Base-by-base conservation (phyloP, 345 rosid species). In the Lumnitzera littorea region DNA sequence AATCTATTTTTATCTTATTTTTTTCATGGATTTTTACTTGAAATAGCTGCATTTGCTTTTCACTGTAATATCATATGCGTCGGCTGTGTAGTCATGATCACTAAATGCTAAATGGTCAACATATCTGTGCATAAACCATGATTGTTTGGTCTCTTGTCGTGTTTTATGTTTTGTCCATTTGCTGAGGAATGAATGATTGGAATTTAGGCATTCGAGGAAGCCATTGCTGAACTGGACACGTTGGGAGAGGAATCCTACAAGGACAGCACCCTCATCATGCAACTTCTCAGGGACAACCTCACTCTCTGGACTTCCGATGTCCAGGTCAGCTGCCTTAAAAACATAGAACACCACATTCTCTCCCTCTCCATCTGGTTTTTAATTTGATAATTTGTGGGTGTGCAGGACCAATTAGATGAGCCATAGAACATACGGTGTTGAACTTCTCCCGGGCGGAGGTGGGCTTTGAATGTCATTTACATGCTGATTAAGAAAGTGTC, bases 211-310 rank as follows among this genome's bases (percentile, higher is more conserved):
- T 91, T 91, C 61, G 97, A 91, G 74, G 97, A 91, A 77, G 97
- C 97, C 20, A 91, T 91, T 68, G 97, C 96, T 61, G 98, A 91
- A 75, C 79, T 91, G 63, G 94, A 91, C 75, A 85, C 97, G 7
- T 65, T 88, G 70, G 94, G 98, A 59, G 97, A 88, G 64, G 97
- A 91, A 64, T 91, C 96, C n/a, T 91, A 91, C 91, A 91, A 88
- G 84, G 98, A 91, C 78, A 91, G 98, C 86, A 91, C 98, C 66
- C 94, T 91, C 72, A 91, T 91, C 48, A 88, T 91, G 96, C 98
- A 91, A 78, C 81, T 91, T 70, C 80, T 91, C 12, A 77, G 98
- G 79, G 98, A 91, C 65, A 91, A 91, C 78, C 87, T 91, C 64
- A 91, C 98, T 67, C 96, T 91, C 47, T 91, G 98, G 98, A 91